Base-by-base conservation (phyloP, 768 basidiomycete genomes). In the Suillus luteus region DNA sequence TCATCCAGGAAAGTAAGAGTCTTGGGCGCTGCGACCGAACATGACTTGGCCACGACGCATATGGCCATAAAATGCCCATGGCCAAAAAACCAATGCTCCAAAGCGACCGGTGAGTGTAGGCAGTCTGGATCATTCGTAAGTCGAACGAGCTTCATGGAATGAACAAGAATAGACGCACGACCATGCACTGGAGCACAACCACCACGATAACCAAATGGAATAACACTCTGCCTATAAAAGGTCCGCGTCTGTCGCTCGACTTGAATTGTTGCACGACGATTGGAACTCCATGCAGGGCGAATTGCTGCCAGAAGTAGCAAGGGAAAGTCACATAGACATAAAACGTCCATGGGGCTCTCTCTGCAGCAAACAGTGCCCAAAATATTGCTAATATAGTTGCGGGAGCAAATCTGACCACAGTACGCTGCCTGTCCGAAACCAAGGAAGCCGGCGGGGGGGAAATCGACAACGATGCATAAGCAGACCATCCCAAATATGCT, bases 401-500 rank as follows among this genome's bases (percentile, higher is more conserved):
- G 3, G 76, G 68, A 57, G 55, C 68, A 22, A 41, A 66, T 64
- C 68, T 77, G 70, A 67, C 66, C 4, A 43, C 41, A 1, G 14
- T 46, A 40, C 19, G 27, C 57, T 41, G 46, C 22, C 60, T 70
- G 67, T 43, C 73, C 38, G 46, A 67, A 17, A 31, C 44, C 33
- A 44, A 24, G 41, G 57, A 60, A 44, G n/a, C 41, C 24, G 27
- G 51, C 5, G 31, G 57, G 31, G 83, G 78, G 60, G 90, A 76
- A 7, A 92, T 80, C 49, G 80, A 86, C 6, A 86, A 72, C 0
- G 86, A 84, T 7, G 85, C 79, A 72, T 86, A 93, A 1, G 85
- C 86, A 22, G 85, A 85, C 91, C 93, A 95, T 60, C 92, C 92
- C 3, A 82, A 72, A 73, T 95, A 95, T 1, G 91, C 92, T 8